Evolutionary conservation across 2,329 filamentous ascomycete genomes (phyloP).

Genomic region (Aspergillus fumigatus): DNA sequence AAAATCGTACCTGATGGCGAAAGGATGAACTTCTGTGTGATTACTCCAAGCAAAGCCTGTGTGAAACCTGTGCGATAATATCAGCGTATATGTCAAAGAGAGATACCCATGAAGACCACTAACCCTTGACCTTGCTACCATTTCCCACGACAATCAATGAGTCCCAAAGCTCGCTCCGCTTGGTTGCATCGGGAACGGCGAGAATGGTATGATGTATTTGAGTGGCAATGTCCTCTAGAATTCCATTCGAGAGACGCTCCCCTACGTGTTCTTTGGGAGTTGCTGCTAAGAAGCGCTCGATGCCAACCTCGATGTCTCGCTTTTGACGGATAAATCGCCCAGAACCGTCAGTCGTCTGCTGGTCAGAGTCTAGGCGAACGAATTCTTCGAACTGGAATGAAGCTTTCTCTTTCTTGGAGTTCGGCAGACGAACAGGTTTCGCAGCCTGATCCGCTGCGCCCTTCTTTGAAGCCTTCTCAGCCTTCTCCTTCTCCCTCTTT

Average conservation of each 20-base stretch:
- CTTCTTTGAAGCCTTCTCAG: constrained; percentile 54
- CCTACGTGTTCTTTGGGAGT: constrained; percentile 34
- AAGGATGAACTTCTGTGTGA: constrained; percentile 79
- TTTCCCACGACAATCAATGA: constrained; percentile 88
- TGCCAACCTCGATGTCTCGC: constrained; percentile 57
- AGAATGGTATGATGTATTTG: constrained; percentile 80
- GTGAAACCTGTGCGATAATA: constrained; percentile 61
- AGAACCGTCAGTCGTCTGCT: constrained; percentile 44
- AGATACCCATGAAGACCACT: constrained; percentile 3
- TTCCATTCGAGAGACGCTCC: constrained; percentile 49
- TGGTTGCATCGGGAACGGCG: constrained; percentile 76
- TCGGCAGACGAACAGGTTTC: constrained; percentile 52
- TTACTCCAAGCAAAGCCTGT: constrained; percentile 76
- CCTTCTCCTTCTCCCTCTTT: constrained; percentile 60
- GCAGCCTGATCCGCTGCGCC: constrained; percentile 41
- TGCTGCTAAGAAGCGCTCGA: constrained; percentile 58
- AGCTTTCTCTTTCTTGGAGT: constrained; percentile 55
- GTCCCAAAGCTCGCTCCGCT: constrained; percentile 86
- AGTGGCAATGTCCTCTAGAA: constrained; percentile 78
- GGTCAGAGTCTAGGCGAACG: constrained; percentile 50
- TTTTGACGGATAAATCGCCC: constrained; percentile 50
- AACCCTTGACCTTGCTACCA: constrained; percentile 63
- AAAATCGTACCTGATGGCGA: constrained; percentile 95
- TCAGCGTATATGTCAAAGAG: not conserved
- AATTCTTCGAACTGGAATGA: constrained; percentile 60